Evolutionary conservation across 306 rosid species (phyloP).

Genomic region (Vigna angularis): DNA sequence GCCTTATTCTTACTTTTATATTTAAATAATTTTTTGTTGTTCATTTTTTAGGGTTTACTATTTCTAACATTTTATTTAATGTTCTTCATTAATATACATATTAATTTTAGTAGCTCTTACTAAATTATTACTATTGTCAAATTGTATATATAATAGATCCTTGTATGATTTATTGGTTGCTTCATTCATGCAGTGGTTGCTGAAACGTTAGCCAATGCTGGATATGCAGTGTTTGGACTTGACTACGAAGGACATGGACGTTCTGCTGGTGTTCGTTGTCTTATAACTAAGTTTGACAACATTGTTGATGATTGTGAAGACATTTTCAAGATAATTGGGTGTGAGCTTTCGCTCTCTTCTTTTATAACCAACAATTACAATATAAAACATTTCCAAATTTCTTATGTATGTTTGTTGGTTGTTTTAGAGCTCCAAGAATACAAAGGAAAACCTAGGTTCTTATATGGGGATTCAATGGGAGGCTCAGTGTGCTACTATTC

Average conservation of each 20-base stretch:
- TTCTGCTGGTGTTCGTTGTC: constrained; percentile 81
- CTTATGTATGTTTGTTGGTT: background rate
- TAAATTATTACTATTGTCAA: background rate
- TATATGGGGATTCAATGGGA: constrained; percentile 98
- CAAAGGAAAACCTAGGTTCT: constrained; percentile 62
- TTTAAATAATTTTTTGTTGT: too few relatives aligned
- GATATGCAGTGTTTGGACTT: constrained; percentile 81
- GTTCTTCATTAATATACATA: too few relatives aligned
- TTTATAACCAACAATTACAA: background rate
- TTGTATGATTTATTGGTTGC: background rate
- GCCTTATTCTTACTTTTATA: too few relatives aligned
- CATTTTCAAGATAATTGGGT: constrained; percentile 68
- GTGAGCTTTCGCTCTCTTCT: constrained; percentile 41
- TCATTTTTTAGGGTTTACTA: too few relatives aligned
- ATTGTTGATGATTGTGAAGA: constrained; percentile 66
- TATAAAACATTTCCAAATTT: background rate
- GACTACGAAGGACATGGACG: constrained; percentile 91
- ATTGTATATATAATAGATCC: background rate
- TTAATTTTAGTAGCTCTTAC: background rate
- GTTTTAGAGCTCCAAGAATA: constrained; percentile 61
- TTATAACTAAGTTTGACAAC: constrained; percentile 72
- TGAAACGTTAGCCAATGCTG: constrained; percentile 60
- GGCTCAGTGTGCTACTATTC: constrained; percentile 82
- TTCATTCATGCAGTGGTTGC: constrained; percentile 60
- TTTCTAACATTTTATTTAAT: too few relatives aligned